Base-by-base conservation (phyloP, 2,329 filamentous ascomycete species). In the Cladosporium phlei region DNA sequence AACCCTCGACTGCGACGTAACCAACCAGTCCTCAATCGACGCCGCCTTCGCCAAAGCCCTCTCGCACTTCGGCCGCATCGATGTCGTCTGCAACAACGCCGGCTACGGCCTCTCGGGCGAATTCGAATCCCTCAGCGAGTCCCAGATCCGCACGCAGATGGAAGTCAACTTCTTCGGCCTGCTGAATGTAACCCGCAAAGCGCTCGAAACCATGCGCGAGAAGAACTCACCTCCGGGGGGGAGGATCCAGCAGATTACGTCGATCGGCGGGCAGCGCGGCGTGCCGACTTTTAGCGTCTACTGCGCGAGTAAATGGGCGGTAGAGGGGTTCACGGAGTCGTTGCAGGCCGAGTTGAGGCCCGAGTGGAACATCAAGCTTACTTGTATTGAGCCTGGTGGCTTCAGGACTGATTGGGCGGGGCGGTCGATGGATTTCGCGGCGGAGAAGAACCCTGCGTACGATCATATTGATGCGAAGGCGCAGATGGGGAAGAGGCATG, bases 1-100 rank as follows among this genome's bases (percentile, higher is more conserved):
- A 2, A 55, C 73, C 2, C 52, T 73, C 2, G 68, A 73, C 11
- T 69, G 80, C 11, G 78, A 82, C 53, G 77, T 82, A 0, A 75
- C 72, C 0, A 60, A 64, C 30, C 47, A 59, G 16, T 45, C 48
- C 2, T 71, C 74, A 2, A 72, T 78, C 44, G 59, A 71, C 24
- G 62, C 62, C 6, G 72, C 72, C 1, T 72, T 77, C 52, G 63
- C 71, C 6, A 60, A 63, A 14, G 69, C 71, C 0, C 45, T 72
- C 19, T 60, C 69, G 2, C 72, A 72, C 38, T 82, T 79, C 56
- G 70, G 72, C 14, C 72, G 75, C 6, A 62, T 83, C 34, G 78
- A 83, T 57, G 73, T 81, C 1, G 73, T 82, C 4, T 71, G 79
- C 49, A 82, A 82, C 64, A 82, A 82, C 39, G 78, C 78, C 3